Evolutionary conservation across 768 basidiomycete genomes (phyloP).

Genomic region (Pleurotus tuoliensis): DNA sequence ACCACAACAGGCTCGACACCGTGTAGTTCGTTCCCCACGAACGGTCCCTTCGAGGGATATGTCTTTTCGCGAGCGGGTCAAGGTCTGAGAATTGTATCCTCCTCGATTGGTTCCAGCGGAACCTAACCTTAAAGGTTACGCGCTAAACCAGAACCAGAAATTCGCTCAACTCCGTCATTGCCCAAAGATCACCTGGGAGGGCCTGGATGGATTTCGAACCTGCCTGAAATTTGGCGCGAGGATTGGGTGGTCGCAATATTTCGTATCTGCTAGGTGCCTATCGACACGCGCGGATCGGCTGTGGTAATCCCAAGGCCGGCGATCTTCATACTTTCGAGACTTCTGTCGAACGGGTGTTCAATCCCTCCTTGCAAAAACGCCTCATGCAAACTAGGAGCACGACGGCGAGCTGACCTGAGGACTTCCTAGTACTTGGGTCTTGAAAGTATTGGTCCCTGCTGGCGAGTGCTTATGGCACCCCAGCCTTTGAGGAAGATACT

Average conservation of each 20-base stretch:
- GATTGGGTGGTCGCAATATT: background rate
- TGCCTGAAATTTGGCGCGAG: background rate
- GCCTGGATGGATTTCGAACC: background rate
- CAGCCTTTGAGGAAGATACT: too few relatives aligned
- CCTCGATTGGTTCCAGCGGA: background rate
- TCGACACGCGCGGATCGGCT: background rate
- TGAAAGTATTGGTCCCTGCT: too few relatives aligned
- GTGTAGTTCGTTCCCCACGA: background rate
- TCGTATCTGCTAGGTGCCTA: background rate
- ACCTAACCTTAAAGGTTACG: background rate
- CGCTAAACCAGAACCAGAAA: conserved; percentile 2
- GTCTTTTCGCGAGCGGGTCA: conserved; percentile 3
- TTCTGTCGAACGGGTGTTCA: too few relatives aligned
- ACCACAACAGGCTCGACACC: conserved; percentile 1
- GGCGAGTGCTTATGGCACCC: too few relatives aligned
- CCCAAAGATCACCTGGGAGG: background rate
- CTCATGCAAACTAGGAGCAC: too few relatives aligned
- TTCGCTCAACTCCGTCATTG: background rate
- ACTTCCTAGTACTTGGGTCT: too few relatives aligned
- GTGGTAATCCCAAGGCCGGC: too few relatives aligned
- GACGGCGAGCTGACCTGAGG: too few relatives aligned
- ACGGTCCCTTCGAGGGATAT: background rate
- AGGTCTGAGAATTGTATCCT: conserved; percentile 3
- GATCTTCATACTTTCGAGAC: too few relatives aligned
- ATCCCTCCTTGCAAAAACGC: too few relatives aligned